Conservation (phyloP, 345 rosid genomes). For the Limnanthes douglasii region DNA sequence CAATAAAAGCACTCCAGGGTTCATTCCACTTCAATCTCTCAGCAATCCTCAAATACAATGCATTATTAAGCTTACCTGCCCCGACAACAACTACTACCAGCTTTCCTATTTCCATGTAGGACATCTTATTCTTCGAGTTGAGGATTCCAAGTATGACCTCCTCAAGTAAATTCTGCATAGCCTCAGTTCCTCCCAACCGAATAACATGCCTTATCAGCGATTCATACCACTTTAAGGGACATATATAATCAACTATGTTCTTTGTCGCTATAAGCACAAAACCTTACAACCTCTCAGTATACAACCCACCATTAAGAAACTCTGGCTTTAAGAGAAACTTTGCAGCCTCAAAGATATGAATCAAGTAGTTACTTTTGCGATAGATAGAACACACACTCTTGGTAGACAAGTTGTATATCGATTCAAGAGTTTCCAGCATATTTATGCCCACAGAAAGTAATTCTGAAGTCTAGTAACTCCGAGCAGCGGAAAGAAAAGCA, state of each 20-base stretch:
- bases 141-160: constrained; percentile 11
- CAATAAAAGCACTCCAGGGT: constrained; percentile 21
- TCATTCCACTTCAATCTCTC: constrained; percentile 4
- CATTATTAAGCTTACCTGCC: no score
- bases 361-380: no score
- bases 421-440: no score
- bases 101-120: constrained; percentile 25
- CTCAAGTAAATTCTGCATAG: constrained; percentile 8
- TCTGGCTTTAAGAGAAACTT: constrained; percentile 17
- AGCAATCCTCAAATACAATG: no score
- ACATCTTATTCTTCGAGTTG: no score
- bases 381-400: constrained; percentile 12
- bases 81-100: not conserved
- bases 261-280: constrained; percentile 6
- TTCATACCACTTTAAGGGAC: constrained; percentile 22
- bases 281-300: not conserved
- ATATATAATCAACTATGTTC: constrained; percentile 10
- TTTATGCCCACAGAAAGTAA: no score
- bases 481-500: no score
- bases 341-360: no score
- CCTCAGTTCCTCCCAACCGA: constrained; percentile 16
- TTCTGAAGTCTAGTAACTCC: no score
- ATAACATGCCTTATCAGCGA: constrained; percentile 14
- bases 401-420: no score
- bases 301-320: not conserved